Evolutionary conservation across 1,284 basidiomycete genomes (phyloP).

Genomic region (Leccinum huronense): DNA sequence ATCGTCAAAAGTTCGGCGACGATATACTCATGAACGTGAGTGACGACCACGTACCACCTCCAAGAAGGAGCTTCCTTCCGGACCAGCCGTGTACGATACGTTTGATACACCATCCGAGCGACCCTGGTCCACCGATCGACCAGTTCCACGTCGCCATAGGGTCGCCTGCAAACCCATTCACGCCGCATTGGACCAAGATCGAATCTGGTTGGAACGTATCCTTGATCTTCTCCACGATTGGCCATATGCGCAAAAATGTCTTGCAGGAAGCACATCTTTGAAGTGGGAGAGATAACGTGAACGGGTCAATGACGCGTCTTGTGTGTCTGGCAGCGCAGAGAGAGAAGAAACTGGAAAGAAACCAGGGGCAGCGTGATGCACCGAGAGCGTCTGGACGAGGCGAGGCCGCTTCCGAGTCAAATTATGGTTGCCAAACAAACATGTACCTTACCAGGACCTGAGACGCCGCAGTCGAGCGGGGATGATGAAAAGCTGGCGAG

Average conservation of each 20-base stretch:
- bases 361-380: conserved; percentile 78
- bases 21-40: neutral
- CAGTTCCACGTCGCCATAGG: conserved; percentile 80
- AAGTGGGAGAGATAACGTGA: conserved; percentile 76
- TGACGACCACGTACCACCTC: conserved; percentile 50
- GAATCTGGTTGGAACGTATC: conserved; percentile 73
- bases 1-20: conserved; percentile 7
- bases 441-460: conserved; percentile 55
- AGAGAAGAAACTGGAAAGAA: conserved; percentile 77
- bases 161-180: conserved; percentile 84
- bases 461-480: conserved; percentile 35
- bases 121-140: conserved; percentile 61
- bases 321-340: conserved; percentile 47
- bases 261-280: conserved; percentile 58
- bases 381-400: conserved; percentile 65
- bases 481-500: conserved; percentile 67
- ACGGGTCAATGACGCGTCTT: conserved; percentile 52
- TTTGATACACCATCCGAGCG: conserved; percentile 68
- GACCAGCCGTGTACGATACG: conserved; percentile 58
- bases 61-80: conserved; percentile 60
- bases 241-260: conserved; percentile 67
- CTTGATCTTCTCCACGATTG: conserved; percentile 57
- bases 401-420: neutral
- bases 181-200: conserved; percentile 82
- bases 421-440: neutral